Evolutionary conservation across 2,329 filamentous ascomycete genomes (phyloP), one percentile per base, ranked within the genome.

Genomic region (Beauveria medogensis): DNA sequence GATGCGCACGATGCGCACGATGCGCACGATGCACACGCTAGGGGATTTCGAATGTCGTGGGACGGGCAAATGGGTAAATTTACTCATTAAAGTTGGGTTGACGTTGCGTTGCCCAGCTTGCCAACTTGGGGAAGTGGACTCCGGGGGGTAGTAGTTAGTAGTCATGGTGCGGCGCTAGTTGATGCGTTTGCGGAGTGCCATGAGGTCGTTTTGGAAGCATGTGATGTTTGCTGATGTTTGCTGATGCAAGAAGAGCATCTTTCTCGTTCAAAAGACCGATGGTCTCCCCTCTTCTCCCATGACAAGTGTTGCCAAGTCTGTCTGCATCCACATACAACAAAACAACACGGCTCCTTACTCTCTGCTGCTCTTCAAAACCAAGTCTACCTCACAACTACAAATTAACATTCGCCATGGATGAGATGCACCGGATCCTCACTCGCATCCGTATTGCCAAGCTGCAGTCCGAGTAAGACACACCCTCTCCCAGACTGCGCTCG

Each of bases 361-460:
- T 5, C 18, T 34, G 22, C 12, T 16, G 14, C 46, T 26, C 22
- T 18, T 3, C 24, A n/a, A 28, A 14, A 34, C 16, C 14, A 34
- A 12, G 4, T 34, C 12, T 5, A 34, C 3, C 30, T 34, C 30
- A 34, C 12, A 34, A 34, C 30, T 34, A 34, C 30, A 12, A 34
- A 12, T 12, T 10, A 12, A 3, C 47, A 18, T 67, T 62, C 51
- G 75, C 74, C 71, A 70, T 74, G 44, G 71, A 76, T 47, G 75
- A 78, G 52, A 69, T 80, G 46, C 75, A 77, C 63, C 67, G 71
- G 41, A 71, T 75, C 43, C 67, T 82, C 41, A 72, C 75, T 60
- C 76, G 77, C 56, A 71, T 81, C 63, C 77, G 79, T 64, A 75
- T 82, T 63, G 78, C 77, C 30, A 73, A 79, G 30, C 68, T 80